A percentile compares a stretch with the other conserved stretches of the same genome.
Conservation (phyloP, 129 eudicot genomes). For the Daucus carota region DNA sequence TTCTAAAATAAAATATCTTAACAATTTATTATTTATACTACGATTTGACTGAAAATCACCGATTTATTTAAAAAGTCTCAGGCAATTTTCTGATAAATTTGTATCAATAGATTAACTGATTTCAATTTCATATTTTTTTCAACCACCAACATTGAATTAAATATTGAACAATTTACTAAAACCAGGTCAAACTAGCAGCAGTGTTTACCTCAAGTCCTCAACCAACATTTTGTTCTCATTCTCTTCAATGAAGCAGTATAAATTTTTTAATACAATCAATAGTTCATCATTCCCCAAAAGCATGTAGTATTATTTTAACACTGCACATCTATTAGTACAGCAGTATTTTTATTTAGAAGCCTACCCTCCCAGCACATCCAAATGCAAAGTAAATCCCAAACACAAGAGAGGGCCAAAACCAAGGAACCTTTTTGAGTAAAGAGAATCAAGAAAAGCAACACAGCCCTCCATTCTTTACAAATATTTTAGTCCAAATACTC, state of each 20-base stretch:
- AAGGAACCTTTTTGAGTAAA: slow-evolving; percentile 13
- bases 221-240: slow-evolving; percentile 22
- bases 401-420: slow-evolving; percentile 18
- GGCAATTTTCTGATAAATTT: no score
- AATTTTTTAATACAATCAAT: neutral
- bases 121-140: no score
- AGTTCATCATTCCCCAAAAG: slow-evolving; percentile 1
- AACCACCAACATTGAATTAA: no score
- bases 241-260: slow-evolving; percentile 5
- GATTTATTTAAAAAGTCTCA: no score
- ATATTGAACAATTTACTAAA: no score
- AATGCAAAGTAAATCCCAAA: slow-evolving; percentile 13
- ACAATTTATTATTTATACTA: no score
- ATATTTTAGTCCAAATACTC: slow-evolving; percentile 16
- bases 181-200: neutral
- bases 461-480: slow-evolving; percentile 9
- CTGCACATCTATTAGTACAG: neutral
- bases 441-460: neutral
- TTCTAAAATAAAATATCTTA: no score
- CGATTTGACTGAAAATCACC: no score
- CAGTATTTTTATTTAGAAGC: neutral
- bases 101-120: no score
- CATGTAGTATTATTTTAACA: neutral
- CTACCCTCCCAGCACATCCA: slow-evolving; percentile 16
- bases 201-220: neutral